Base-by-base conservation (phyloP, 305 asterid species). In the Fraxinus platypoda region DNA sequence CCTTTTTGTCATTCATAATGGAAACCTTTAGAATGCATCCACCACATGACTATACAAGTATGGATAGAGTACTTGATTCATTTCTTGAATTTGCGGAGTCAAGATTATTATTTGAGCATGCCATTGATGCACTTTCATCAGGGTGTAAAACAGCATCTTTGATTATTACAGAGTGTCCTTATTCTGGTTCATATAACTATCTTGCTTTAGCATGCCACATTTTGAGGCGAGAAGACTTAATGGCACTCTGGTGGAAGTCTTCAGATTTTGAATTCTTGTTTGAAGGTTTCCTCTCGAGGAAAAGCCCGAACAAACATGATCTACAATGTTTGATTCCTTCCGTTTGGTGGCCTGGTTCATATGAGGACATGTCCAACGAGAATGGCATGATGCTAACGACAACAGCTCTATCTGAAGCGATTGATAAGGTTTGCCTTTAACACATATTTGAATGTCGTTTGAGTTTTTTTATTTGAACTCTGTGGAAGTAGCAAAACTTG, bases 321-420 rank as follows among this genome's bases (percentile, higher is more conserved):
- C 97, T 95, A 75, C 97, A 91, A 80, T 88, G 91, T 85, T 82
- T 95, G 87, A 91, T 95, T 88, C 98, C 99, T 88, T 92, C 94
- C 25, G 97, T 95, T 19, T 95, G 97, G 97, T 95, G 98, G 97
- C 94, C 97, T 83, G 98, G 97, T 80, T 92, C 98, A 72, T 88
- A 87, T 84, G 99, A 94, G 86, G 97, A 95, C 79, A 81, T 88
- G 71, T 90, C 92, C 74, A 87, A 88, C 54, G 98, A 93, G 89
- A 91, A 89, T 83, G 89, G 96, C 93, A 92, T 95, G 99, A 74
- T 87, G 64, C 89, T 94, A 88, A 94, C 99, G 12, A 93, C 99
- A 52, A 86, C 93, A 43, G 98, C 99, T 87, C 87, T 95, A 81
- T 92, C 95, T 43, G 98, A 95, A 87, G 94, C 97, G 68, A 85